Conservation (phyloP, 2,329 filamentous ascomycete genomes). For the Trichocomaceae sp. region DNA sequence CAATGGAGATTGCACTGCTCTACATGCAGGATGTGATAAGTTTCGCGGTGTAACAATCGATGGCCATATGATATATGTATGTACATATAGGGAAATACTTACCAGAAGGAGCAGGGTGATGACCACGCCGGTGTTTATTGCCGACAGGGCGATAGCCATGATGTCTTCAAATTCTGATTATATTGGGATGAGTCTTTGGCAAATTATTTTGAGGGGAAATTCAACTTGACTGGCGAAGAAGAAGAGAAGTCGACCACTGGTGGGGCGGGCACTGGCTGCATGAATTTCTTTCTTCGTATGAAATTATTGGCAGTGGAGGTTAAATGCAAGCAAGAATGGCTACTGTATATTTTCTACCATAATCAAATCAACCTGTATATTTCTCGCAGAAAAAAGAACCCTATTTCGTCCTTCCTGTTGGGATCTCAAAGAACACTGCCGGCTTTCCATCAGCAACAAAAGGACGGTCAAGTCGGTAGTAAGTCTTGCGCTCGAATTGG, state of each 20-base stretch:
- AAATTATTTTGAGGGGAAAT: not conserved
- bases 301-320: not conserved
- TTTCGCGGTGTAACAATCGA: slow-evolving; percentile 57
- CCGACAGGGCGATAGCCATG: slow-evolving; percentile 1
- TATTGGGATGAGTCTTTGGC: not conserved
- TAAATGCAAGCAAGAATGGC: too few relatives aligned
- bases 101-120: slow-evolving; percentile 11
- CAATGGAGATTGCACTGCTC: slow-evolving; percentile 9
- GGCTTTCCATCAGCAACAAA: slow-evolving; percentile 50
- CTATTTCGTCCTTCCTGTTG: slow-evolving; percentile 52
- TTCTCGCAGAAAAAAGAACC: not conserved
- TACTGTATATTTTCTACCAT: too few relatives aligned
- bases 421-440: slow-evolving; percentile 63
- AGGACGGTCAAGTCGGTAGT: slow-evolving; percentile 72
- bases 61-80: too few relatives aligned
- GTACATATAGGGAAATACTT: slow-evolving; percentile 56
- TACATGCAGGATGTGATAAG: slow-evolving; percentile 34
- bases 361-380: not conserved
- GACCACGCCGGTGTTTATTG: slow-evolving; percentile 6
- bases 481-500: slow-evolving; percentile 90
- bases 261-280: not conserved
- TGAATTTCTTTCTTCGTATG: not conserved
- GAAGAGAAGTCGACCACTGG: not conserved
- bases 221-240: not conserved
- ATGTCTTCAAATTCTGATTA: not conserved